Base-by-base conservation (phyloP, 495 filamentous ascomycete species). In the Penicillium diatomitis region DNA sequence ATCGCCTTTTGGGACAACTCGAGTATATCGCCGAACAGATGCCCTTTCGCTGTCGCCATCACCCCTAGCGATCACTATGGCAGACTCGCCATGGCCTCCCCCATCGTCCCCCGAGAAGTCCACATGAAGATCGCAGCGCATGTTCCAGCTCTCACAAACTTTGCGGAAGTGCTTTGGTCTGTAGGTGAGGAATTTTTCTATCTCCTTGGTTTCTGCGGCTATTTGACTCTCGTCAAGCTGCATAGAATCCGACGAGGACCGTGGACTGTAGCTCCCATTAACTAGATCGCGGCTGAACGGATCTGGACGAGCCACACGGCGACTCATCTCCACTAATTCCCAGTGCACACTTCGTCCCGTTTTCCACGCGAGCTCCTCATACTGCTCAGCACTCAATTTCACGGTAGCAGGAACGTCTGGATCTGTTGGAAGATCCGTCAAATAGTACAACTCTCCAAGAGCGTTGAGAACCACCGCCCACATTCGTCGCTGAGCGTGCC, bases 381-480 rank as follows among this genome's bases (percentile, higher is more conserved):
- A 66, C 11, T 72, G 68, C 45, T 73, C 69, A 4, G 60, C 46
- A 33, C 47, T 66, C 36, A 67, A 50, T 38, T 69, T 71, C 8
- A 42, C 52, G 3, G 60, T 49, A 6, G 55, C 47, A 20, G 53
- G 32, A 20, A 57, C 32, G 4, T 66, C 56, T 27, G 66, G 64
- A 32, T 75, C 66, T 10, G 56, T 66, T 1, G 88, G 87, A 6
- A 85, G 68, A 30, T 85, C 81, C 5, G 76, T 82, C 3, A 96
- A 71, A 54, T 88, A 95, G 62, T 84, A 97, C 2, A 95, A 73
- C 62, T 98, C 92, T 2, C 92, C 92, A 9, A 98, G 68, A 6
- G 92, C 92, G 60, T 98, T 97, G 36, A 98, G 69, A 31, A 78
- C 86, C 32, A 87, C 83, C 11, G 89, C 88, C 89, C 90, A 97